Evolutionary conservation across 2,329 filamentous ascomycete genomes (phyloP).

Genomic region (Fusarium multiceps): DNA sequence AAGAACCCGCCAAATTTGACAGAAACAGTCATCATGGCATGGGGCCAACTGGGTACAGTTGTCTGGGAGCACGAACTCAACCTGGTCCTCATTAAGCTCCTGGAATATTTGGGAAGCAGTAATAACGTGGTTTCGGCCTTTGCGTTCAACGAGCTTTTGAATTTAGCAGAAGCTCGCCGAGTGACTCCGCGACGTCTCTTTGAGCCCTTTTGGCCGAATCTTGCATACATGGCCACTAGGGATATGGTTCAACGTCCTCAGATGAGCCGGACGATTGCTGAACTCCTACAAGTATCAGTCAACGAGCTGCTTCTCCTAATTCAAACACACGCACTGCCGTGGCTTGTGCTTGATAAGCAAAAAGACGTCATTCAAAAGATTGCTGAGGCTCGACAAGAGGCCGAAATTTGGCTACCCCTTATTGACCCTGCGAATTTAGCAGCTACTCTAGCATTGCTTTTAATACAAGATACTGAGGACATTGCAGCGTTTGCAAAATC

Average conservation of each 20-base stretch:
- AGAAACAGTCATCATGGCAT: constrained; percentile 86
- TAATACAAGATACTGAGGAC: constrained; percentile 67
- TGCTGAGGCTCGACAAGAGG: constrained; percentile 78
- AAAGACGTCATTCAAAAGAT: constrained; percentile 84
- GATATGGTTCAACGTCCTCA: constrained; percentile 85
- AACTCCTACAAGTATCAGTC: constrained; percentile 81
- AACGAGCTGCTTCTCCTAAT: constrained; percentile 79
- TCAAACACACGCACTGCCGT: constrained; percentile 85
- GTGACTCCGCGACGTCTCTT: constrained; percentile 76
- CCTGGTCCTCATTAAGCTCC: constrained; percentile 82
- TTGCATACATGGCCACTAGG: constrained; percentile 85
- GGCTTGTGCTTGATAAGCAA: constrained; percentile 82
- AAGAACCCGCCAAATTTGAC: constrained; percentile 74
- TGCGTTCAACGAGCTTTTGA: constrained; percentile 84
- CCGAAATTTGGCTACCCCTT: constrained; percentile 67
- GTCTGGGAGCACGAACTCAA: constrained; percentile 87
- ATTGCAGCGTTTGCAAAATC: constrained; percentile 75
- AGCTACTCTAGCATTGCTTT: constrained; percentile 67
- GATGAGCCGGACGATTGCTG: constrained; percentile 81
- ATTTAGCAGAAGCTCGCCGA: constrained; percentile 73
- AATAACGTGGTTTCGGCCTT: constrained; percentile 83
- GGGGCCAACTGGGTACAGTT: constrained; percentile 83
- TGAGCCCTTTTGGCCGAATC: constrained; percentile 86
- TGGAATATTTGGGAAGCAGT: constrained; percentile 87
- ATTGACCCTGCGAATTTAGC: constrained; percentile 68